A percentile compares a stretch with the other conserved stretches of the same genome.
These are phyloP conservation scores for Luvunga scandens DNA, from an alignment of 345 rosid genomes.

Conservation along the genomic window DNA sequence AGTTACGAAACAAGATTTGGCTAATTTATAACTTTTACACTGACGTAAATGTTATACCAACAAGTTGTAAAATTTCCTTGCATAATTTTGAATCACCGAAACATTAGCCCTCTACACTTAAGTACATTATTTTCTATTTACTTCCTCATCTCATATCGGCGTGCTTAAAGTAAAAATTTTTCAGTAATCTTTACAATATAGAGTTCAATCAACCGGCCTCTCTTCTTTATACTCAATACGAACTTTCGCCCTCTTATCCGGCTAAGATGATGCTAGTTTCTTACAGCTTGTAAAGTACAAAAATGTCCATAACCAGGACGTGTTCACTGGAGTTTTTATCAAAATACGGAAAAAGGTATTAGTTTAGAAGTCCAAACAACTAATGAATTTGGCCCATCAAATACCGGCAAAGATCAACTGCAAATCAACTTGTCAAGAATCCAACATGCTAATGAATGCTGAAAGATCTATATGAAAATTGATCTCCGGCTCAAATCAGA, in stretches of 20 bases:
- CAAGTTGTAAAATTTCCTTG: too few species aligned
- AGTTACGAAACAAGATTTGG: too few species aligned
- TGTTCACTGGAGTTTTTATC: neutral
- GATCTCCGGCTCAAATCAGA: neutral
- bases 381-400: neutral
- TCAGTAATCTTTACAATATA: neutral
- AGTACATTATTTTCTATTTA: too few species aligned
- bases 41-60: too few species aligned
- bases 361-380: neutral
- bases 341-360: neutral
- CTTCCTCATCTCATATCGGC: neutral
- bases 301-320: neutral
- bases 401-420: neutral
- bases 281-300: neutral
- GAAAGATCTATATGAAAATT: neutral
- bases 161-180: neutral
- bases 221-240: neutral
- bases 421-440: too few species aligned
- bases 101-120: too few species aligned
- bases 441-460: neutral
- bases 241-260: neutral
- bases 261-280: neutral
- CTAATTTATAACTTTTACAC: too few species aligned
- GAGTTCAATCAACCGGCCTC: neutral
- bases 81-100: too few species aligned